Evolutionary conservation across 345 rosid genomes (phyloP).

Genomic region (thale cress (Arabidopsis thaliana)): TAIR10.1 NC_003071.7:16771501-16772000

Average conservation of each 20-base stretch:
- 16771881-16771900: neutral
- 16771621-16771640: slow-evolving; percentile 5
- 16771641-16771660: neutral
- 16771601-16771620: slow-evolving; percentile 12
- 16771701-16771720: slow-evolving; percentile 21
- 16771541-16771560: neutral
- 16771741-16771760: neutral
- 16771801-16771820: slow-evolving; percentile 8
- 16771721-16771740: neutral
- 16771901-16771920: slow-evolving; percentile 41
- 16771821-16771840: slow-evolving; percentile 36
- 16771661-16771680: slow-evolving; percentile 21
- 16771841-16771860: slow-evolving; percentile 8
- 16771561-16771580: neutral
- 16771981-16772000: slow-evolving; percentile 11
- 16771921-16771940: slow-evolving; percentile 44
- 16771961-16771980: slow-evolving; percentile 48
- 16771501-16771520: neutral
- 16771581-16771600: slow-evolving; percentile 8
- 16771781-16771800: slow-evolving; percentile 33
- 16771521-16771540: neutral
- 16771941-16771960: slow-evolving; percentile 38
- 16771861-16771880: neutral
- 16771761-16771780: slow-evolving; percentile 7
- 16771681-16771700: neutral